Evolutionary conservation across 148 eudicot genomes (phyloP).

Genomic region (Nepenthes gracilis): DNA sequence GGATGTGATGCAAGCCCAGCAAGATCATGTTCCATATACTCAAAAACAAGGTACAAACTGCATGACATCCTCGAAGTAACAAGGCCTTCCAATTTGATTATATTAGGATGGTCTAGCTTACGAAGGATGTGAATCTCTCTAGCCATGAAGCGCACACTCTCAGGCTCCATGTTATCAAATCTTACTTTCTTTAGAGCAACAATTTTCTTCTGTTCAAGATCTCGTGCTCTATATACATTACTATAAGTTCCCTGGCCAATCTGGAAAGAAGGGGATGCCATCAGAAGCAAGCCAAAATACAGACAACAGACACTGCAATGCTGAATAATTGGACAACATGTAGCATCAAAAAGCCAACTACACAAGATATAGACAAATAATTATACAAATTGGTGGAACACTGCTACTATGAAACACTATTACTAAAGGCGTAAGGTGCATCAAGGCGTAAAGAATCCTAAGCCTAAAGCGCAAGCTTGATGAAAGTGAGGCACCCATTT

Average conservation of each 20-base stretch:
- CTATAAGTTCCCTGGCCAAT: constrained; percentile 90
- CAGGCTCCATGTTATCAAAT: constrained; percentile 74
- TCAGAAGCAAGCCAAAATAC: constrained; percentile 1
- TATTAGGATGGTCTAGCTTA: constrained; percentile 71
- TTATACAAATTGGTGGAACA: no score
- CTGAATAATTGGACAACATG: no score
- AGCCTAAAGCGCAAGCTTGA: no score
- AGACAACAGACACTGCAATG: no score
- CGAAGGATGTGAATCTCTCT: constrained; percentile 80
- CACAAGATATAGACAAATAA: no score
- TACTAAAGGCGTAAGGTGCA: no score
- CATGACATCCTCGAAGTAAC: constrained; percentile 79
- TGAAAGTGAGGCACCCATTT: no score
- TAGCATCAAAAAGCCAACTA: no score
- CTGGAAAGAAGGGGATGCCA: constrained; percentile 25
- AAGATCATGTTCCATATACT: constrained; percentile 86
- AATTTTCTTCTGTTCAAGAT: constrained; percentile 63
- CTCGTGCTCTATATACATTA: constrained; percentile 77
- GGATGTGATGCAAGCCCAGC: constrained; percentile 82
- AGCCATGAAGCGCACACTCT: constrained; percentile 84
- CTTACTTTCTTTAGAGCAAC: constrained; percentile 83
- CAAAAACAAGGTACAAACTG: constrained; percentile 80
- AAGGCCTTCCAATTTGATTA: constrained; percentile 71
- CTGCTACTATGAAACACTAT: no score
- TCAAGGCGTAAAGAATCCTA: no score